phyloP scores from a whole-genome alignment of 352 stramenopile species.

The Phytopythium montanum region DNA sequence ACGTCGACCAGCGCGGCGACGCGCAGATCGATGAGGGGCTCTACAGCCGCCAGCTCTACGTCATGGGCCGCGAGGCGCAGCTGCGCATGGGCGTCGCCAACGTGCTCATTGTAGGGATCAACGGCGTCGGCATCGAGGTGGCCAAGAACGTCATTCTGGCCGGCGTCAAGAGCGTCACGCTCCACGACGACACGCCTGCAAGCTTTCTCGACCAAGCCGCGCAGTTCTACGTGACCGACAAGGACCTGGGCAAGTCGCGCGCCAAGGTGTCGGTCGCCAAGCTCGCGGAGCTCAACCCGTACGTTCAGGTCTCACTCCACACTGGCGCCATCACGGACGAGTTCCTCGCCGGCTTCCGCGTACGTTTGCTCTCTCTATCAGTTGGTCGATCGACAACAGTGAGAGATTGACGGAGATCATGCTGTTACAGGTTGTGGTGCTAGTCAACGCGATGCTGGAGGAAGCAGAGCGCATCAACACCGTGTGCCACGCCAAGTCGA shows the following conservation, averaged over 20 bases:
- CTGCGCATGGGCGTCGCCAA: slow-evolving; percentile 94
- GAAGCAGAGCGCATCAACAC: slow-evolving; percentile 75
- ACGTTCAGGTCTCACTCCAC: slow-evolving; percentile 86
- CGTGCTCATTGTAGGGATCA: slow-evolving; percentile 94
- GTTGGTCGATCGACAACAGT: background rate
- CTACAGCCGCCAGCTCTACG: slow-evolving; percentile 97
- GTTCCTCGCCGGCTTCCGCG: slow-evolving; percentile 66
- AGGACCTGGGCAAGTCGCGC: slow-evolving; percentile 84
- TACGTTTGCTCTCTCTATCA: slow-evolving; percentile 12
- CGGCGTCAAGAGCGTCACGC: slow-evolving; percentile 92
- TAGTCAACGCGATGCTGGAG: slow-evolving; percentile 76
- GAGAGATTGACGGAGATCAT: background rate
- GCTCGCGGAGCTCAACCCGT: slow-evolving; percentile 97
- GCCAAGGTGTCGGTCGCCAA: slow-evolving; percentile 85
- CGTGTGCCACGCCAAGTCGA: slow-evolving; percentile 80
- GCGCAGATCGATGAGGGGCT: slow-evolving; percentile 75
- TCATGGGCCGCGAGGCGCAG: slow-evolving; percentile 99
- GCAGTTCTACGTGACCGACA: slow-evolving; percentile 95
- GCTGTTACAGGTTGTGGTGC: slow-evolving; percentile 65
- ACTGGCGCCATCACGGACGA: slow-evolving; percentile 65
- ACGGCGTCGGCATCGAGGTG: slow-evolving; percentile 95
- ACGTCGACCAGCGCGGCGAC: slow-evolving; percentile 47
- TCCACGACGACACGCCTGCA: slow-evolving; percentile 91
- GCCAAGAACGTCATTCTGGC: slow-evolving; percentile 99
- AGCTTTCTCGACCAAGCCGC: slow-evolving; percentile 89